Evolutionary conservation across 2,329 filamentous ascomycete species (phyloP).

Genomic region (Dactylellina haptotyla): DNA sequence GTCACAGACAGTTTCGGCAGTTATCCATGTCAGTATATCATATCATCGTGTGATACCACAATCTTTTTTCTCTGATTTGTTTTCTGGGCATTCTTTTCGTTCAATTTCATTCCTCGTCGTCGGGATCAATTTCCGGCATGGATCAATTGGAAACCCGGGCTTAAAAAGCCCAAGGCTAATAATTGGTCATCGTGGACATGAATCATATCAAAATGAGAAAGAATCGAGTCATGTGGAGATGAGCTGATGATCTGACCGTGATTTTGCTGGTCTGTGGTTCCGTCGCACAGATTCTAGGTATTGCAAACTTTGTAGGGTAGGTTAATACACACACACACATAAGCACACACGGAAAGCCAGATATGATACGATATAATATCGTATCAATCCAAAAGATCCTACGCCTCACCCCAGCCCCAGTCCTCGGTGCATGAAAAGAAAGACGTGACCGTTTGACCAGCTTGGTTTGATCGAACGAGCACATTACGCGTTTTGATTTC

Average conservation of each 20-base stretch:
- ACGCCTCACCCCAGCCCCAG: neutral
- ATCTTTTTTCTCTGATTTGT: constrained; percentile 17
- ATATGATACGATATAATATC: no score
- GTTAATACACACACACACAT: no score
- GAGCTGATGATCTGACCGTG: constrained; percentile 27
- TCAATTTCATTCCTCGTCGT: no score
- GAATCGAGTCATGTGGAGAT: constrained; percentile 39
- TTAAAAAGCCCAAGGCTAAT: no score
- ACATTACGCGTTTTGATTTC: constrained; percentile 1
- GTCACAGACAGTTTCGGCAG: constrained; percentile 71
- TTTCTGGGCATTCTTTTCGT: no score
- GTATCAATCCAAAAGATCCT: constrained; percentile 1
- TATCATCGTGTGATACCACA: neutral
- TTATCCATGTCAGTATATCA: constrained; percentile 66
- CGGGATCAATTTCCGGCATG: neutral
- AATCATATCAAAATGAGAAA: no score
- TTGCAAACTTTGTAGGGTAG: constrained; percentile 49
- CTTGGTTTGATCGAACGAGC: constrained; percentile 8
- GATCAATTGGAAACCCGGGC: neutral
- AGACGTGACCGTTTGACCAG: neutral
- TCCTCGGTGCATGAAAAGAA: neutral
- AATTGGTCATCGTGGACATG: no score
- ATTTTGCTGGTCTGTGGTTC: neutral
- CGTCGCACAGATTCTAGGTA: constrained; percentile 47
- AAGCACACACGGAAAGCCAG: constrained; percentile 4